Base-by-base conservation (phyloP, 2,329 filamentous ascomycete species). In the Colletotrichum endophyticum region DNA sequence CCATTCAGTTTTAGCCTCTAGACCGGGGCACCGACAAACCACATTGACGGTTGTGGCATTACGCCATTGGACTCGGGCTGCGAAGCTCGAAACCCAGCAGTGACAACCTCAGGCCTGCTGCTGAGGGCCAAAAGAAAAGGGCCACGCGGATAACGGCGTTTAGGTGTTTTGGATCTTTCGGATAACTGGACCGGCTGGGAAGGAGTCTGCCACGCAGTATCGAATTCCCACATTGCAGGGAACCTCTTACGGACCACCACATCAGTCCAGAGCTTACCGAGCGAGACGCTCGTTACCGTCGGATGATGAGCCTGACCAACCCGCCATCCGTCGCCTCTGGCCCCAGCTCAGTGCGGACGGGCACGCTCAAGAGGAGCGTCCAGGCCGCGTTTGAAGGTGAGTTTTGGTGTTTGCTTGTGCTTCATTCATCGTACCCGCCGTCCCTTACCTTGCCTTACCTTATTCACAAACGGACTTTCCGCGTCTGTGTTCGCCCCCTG, bases 361-460 rank as follows among this genome's bases (percentile, higher is more conserved):
- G 79, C 67, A 85, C 85, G 32, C 83, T 92, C 71, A 93, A 92
- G 85, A 87, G 91, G 81, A 91, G 88, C 79, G 89, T 91, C 72
- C 91, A 92, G 83, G 87, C 90, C 77, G 88, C 89, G 49, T 92
- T 92, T 86, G 90, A 92, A 85, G 91, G 91, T 92, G 87, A 80
- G 87, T 83, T 78, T 72, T 57, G 64, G 67, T 72, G 66, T 75
- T 72, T 77, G 68, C 71, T 77, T 70, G 59, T 56, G 64, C 53
- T 57, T 53, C 66, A n/a, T 39, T 44, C 62, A 19, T 27, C 34
- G 3, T 44, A 44, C 62, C 32, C n/a, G 28, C 44, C n/a, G 44
- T 53, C n/a, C 44, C 44, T 53, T 53, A n/a, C 62, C 28, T 63
- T 34, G 59, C 36, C 39, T 32, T 56, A 34, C 30, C 30, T 44